phyloP scores from a whole-genome alignment of 805 yeast genomes.

The Cyberlindnera misumaiensis region DNA sequence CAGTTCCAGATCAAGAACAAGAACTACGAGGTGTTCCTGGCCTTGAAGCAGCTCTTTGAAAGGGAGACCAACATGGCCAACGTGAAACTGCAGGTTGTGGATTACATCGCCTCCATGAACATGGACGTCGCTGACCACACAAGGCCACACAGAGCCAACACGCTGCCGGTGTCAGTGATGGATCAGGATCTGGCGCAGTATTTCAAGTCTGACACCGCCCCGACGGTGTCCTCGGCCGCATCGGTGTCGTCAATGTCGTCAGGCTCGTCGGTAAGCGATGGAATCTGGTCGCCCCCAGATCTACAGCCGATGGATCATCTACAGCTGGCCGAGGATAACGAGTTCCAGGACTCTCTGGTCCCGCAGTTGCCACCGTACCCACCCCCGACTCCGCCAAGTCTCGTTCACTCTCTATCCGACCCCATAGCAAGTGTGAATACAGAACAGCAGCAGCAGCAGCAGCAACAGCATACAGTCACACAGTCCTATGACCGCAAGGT shows the following conservation, averaged over 20 bases:
- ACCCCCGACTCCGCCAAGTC: constrained; percentile 10
- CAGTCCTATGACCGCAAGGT: background rate
- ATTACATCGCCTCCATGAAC: constrained; percentile 26
- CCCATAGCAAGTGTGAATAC: background rate
- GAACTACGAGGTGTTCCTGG: constrained; percentile 30
- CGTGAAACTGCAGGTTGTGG: constrained; percentile 29
- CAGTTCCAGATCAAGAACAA: constrained; percentile 35
- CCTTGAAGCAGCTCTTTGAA: constrained; percentile 29
- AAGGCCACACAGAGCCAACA: constrained; percentile 16
- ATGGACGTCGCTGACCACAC: constrained; percentile 5
- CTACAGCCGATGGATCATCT: constrained; percentile 34
- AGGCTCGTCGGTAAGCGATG: constrained; percentile 18
- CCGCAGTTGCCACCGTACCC: constrained; percentile 9
- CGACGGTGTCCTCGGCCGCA: background rate
- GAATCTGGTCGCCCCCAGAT: constrained; percentile 33
- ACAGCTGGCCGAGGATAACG: constrained; percentile 24
- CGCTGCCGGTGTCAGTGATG: constrained; percentile 26
- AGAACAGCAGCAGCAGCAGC: background rate
- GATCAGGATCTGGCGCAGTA: constrained; percentile 12
- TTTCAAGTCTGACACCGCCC: constrained; percentile 3
- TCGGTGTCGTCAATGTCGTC: constrained; percentile 9
- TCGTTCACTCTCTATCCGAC: constrained; percentile 3
- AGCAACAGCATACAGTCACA: background rate
- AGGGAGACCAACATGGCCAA: constrained; percentile 33
- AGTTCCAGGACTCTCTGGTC: constrained; percentile 12